These are phyloP conservation scores for Leccinum subgranulosum DNA, from an alignment of 768 basidiomycete genomes.

Conservation along the genomic window DNA sequence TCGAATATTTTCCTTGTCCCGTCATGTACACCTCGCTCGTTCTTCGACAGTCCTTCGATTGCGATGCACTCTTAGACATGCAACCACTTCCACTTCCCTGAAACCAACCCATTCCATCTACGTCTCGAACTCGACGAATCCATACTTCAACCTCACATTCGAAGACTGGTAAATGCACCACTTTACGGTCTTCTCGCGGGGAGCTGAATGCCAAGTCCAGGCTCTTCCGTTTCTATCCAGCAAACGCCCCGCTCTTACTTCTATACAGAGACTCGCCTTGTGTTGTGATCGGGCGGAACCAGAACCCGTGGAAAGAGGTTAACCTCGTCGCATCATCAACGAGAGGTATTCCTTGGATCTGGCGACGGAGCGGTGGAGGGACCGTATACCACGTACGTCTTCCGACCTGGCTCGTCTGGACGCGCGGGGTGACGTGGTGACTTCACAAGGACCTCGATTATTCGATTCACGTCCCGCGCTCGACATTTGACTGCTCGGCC, in stretches of 20 bases:
- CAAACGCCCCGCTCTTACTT: constrained; percentile 69
- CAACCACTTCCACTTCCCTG: constrained; percentile 15
- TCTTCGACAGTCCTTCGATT: not conserved
- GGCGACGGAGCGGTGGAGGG: constrained; percentile 89
- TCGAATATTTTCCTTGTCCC: constrained; percentile 29
- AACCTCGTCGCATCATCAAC: constrained; percentile 60
- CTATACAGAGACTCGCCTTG: constrained; percentile 87
- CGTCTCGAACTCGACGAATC: constrained; percentile 73
- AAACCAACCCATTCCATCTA: constrained; percentile 53
- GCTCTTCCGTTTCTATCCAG: constrained; percentile 76
- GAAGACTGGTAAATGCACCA: constrained; percentile 77
- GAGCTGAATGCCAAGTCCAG: constrained; percentile 36
- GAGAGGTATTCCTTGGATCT: constrained; percentile 67
- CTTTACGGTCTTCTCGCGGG: constrained; percentile 25
- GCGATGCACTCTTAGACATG: constrained; percentile 9
- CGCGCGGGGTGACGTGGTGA: not conserved
- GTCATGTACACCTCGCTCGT: constrained; percentile 20
- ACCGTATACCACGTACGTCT: constrained; percentile 90
- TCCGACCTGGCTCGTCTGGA: not conserved
- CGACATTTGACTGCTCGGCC: constrained; percentile 71
- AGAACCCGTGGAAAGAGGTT: constrained; percentile 98
- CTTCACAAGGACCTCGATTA: constrained; percentile 83
- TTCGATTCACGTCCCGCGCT: constrained; percentile 85
- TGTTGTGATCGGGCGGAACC: constrained; percentile 92
- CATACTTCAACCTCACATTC: constrained; percentile 85